These are phyloP conservation scores for Neoboletus magnificus DNA, from an alignment of 768 basidiomycete species.

Conservation along the genomic window DNA sequence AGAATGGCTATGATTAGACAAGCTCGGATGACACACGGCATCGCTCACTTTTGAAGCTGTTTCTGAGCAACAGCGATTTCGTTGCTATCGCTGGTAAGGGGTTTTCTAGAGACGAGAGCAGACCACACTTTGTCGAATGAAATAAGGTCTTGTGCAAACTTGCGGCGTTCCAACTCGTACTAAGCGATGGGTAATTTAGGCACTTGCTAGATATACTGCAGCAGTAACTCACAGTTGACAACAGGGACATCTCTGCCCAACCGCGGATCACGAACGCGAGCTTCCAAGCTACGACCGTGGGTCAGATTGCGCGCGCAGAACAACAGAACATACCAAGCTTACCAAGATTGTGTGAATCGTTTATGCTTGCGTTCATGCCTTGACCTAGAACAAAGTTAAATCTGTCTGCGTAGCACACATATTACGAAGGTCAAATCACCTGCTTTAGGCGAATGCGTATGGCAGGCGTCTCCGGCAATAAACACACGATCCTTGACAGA, in stretches of 20 bases:
- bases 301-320: not conserved
- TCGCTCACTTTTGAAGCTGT: constrained; percentile 41
- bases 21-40: not conserved
- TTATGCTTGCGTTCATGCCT: constrained; percentile 53
- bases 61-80: constrained; percentile 38
- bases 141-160: constrained; percentile 53
- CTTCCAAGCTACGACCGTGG: constrained; percentile 44
- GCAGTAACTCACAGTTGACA: constrained; percentile 41
- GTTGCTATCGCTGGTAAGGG: constrained; percentile 34
- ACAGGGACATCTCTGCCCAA: constrained; percentile 42
- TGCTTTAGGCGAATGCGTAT: constrained; percentile 44
- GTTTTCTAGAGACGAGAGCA: constrained; percentile 51
- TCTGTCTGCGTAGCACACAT: not conserved
- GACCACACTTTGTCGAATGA: constrained; percentile 51
- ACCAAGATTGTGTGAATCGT: constrained; percentile 52
- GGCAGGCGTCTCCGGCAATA: constrained; percentile 56
- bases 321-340: not conserved
- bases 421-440: constrained; percentile 18
- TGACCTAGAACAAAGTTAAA: constrained; percentile 39
- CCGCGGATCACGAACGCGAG: constrained; percentile 46
- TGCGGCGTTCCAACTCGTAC: constrained; percentile 53
- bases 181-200: constrained; percentile 11
- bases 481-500: constrained; percentile 47
- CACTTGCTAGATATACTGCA: not conserved
- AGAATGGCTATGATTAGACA: not conserved